Evolutionary conservation across 345 rosid genomes (phyloP), one percentile per base, ranked within the genome.

Genomic region (Stellera chamaejasme): DNA sequence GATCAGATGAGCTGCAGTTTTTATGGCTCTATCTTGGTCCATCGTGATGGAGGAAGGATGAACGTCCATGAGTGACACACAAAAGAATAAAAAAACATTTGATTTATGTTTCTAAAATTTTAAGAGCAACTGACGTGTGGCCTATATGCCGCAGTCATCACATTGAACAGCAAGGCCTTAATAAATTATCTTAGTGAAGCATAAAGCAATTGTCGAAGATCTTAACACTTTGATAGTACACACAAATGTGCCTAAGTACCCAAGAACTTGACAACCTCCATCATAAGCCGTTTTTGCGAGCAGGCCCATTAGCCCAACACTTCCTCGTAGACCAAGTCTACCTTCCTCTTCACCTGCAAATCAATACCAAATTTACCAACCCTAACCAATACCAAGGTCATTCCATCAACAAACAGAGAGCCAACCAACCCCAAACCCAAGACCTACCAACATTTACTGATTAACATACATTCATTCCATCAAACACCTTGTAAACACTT

Each of bases 291-390:
- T 82, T 77, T 69, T 79, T 55, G 99, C 86, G 50, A 93, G 81
- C 76, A n/a, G 86, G 68, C 98, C 98, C 98, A 88, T 92, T 63
- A 92, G 66, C 26, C 98, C 98, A 78, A 89, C 79, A 74, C 97
- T 88, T 66, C 97, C 98, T 59, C 96, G 54, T 92, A 92, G 55
- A 92, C 98, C 78, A 92, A 72, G 54, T 88, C 87, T 49, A 84
- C 83, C 79, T 84, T 85, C 78, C 94, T 80, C 69, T 75, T 78
- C 69, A 89, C 96, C 94, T 92, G 76, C 50, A 70, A 56, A 5
- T 55, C 49, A 56, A 70, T 13, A 58, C 50, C 39, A 32, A 32
- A 32, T 32, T 32, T 5, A 32, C 6, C 43, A 47, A 58, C 28
- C 52, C 13, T 39, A 48, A 56, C 54, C 51, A 32, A 62, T 43